A percentile compares a stretch with the other conserved stretches of the same genome.
These are phyloP conservation scores for Mitragyna speciosa DNA, from an alignment of 257 asterid species.

Conservation along the genomic window DNA sequence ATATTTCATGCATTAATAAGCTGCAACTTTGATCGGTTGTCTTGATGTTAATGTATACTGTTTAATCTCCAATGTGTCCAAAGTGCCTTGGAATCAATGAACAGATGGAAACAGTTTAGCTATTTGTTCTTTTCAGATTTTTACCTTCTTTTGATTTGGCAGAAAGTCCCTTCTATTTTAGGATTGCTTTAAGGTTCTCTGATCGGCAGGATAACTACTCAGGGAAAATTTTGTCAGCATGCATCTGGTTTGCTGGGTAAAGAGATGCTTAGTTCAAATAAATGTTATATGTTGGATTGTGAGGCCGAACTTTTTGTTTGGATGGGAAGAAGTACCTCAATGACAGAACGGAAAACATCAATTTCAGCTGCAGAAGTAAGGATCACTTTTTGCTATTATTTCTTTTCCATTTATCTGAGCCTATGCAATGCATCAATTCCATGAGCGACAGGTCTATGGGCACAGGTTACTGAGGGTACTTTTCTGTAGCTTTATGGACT, in stretches of 20 bases:
- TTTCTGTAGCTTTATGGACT: background rate
- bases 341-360: slow-evolving; percentile 61
- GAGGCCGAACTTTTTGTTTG: slow-evolving; percentile 68
- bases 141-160: slow-evolving; percentile 14
- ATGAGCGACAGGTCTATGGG: background rate
- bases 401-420: background rate
- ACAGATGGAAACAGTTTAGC: background rate
- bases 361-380: slow-evolving; percentile 61
- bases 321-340: slow-evolving; percentile 68
- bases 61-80: background rate
- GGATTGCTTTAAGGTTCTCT: slow-evolving; percentile 46
- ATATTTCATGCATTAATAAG: background rate
- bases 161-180: slow-evolving; percentile 20
- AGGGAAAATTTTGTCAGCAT: slow-evolving; percentile 41
- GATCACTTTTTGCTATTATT: background rate
- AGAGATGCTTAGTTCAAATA: slow-evolving; percentile 57
- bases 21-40: background rate
- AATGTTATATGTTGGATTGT: slow-evolving; percentile 69
- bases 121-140: slow-evolving; percentile 21
- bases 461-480: background rate
- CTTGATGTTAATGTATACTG: background rate
- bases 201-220: slow-evolving; percentile 56
- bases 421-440: background rate
- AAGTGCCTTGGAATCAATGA: background rate
- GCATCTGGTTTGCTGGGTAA: slow-evolving; percentile 49